Base-by-base conservation (phyloP, 768 basidiomycete genomes). In the Termitomyces heimii region DNA sequence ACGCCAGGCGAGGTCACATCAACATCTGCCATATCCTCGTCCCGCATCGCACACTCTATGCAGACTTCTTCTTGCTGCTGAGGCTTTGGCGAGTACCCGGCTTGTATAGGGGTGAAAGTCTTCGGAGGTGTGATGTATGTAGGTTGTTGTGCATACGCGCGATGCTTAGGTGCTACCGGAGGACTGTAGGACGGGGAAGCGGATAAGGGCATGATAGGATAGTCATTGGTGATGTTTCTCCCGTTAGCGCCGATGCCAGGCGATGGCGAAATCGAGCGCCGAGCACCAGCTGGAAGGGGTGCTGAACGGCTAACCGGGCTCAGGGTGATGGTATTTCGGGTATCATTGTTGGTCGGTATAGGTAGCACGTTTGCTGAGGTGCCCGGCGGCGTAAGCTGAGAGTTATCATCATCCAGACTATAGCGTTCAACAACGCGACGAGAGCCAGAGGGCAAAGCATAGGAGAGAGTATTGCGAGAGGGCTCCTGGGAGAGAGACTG, bases 11-110 rank as follows among this genome's bases (percentile, higher is more conserved):
- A 83, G 3, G 85, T 82, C 22, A 97, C 97, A 69, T 91, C 82
- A 26, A 99, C 93, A 69, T 97, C 95, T 9, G 88, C 92, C 89
- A 99, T 93, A 68, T 99, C 97, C 67, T 96, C 85, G 71, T 99
- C 97, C 32, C 97, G 86, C 95, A 98, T 98, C 57, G 97, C 89
- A 67, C 97, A 99, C 71, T 98, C 97, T 35, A 97, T 78, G 64
- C 96, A 99, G 31, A 98, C 75, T 69, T 98, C 96, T 64, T 91
- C 89, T 40, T 39, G 51, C 61, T 82, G 85, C 10, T 73, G 77
- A n/a, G 76, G 82, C 24, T 71, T 70, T 59, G 84, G 82, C 0
- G 81, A 78, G 64, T 82, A 84, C 4, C 84, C 78, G 3, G 86
- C 80, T 59, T 86, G 84, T 49, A 85, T 76, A 42, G 85, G 76